Conservation (phyloP, 116 monocot genomes). For the Zostera marina region DNA sequence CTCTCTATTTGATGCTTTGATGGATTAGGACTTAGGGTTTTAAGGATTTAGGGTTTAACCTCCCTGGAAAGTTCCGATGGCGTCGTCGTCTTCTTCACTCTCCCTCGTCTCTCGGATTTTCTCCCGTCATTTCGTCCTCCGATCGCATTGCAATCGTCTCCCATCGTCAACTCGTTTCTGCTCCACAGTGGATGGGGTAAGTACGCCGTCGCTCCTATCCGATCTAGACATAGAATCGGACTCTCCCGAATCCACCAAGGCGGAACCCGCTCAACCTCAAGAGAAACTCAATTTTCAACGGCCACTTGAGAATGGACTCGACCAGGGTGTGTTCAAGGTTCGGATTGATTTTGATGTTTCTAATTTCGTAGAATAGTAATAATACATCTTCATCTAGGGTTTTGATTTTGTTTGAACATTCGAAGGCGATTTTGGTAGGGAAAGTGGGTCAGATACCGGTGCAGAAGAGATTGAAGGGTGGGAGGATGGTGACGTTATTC, state of each 20-base stretch:
- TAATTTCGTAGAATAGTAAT: no score
- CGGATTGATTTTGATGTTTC: neutral
- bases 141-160: neutral
- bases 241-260: neutral
- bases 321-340: slow-evolving; percentile 71
- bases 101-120: slow-evolving; percentile 3
- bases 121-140: slow-evolving; percentile 1
- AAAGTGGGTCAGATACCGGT: slow-evolving; percentile 81
- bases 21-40: no score
- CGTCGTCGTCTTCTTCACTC: slow-evolving; percentile 7
- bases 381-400: neutral
- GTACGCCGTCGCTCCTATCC: neutral
- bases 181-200: neutral
- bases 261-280: slow-evolving; percentile 1
- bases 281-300: slow-evolving; percentile 22
- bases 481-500: slow-evolving; percentile 50
- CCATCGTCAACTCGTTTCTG: neutral
- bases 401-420: neutral
- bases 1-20: no score
- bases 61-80: slow-evolving; percentile 9
- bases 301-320: slow-evolving; percentile 74
- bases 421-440: slow-evolving; percentile 72
- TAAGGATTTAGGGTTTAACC: no score
- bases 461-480: slow-evolving; percentile 66
- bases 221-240: neutral